Evolutionary conservation across 108 stramenopile genomes (phyloP), one percentile per base, ranked within the genome.

Genomic region (Cyclotella sp.): DNA sequence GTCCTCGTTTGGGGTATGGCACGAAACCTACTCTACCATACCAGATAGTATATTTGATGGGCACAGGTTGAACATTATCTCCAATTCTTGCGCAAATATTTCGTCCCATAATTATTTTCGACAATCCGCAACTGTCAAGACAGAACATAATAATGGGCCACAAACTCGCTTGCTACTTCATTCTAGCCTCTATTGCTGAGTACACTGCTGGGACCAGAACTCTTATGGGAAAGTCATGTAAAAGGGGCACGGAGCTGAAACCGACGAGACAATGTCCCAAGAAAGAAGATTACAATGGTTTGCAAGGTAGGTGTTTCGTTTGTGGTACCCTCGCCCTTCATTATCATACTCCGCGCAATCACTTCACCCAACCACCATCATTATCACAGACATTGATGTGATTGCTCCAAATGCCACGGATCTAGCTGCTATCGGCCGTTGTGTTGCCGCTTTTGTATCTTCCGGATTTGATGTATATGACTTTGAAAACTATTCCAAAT

Each of bases 401-500:
- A 19, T 19, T 18, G 52, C 52, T 53, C 52, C 52, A n/a, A 19
- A 53, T 53, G n/a, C 52, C 15, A 53, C n/a, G 15, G 52, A 19
- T 53, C 18, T 19, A 19, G 52, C 52, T 19, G 52, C 52, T 19
- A n/a, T 53, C 11, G 52, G 52, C n/a, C 52, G 52, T 53, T 53
- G 52, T 53, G 9, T 19, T 14, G 52, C 52, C 21, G 52, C 52
- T 53, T 19, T 53, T n/a, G 6, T n/a, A 19, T 53, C 52, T 7
- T 53, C 52, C n/a, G 52, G 52, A 7, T 53, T 19, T 19, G n/a
- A 19, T 19, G 9, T n/a, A n/a, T 53, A 53, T 19, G 52, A 53
- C n/a, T 53, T 53, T 53, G 52, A 53, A 6, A 53, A 53, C n/a
- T 53, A 53, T 53, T n/a, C 9, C 18, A 53, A 53, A 53, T 53